A percentile compares a stretch with the other conserved stretches of the same genome.
Evolutionary conservation across 768 basidiomycete species (phyloP).

Genomic region (Collybia sp.): DNA sequence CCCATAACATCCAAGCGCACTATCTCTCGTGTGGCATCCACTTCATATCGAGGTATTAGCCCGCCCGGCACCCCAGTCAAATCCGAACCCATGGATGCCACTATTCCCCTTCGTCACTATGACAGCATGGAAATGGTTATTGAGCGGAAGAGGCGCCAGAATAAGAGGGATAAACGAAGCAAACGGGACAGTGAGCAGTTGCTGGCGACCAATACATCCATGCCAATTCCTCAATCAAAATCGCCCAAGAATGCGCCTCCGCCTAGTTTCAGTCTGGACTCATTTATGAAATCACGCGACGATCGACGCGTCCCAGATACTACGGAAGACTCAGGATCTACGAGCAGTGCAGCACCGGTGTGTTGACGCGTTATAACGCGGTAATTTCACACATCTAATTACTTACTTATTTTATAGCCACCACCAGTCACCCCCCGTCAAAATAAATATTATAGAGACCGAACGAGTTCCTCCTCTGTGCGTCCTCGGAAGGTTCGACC

Average conservation of each 20-base stretch:
- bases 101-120: conserved; percentile 49
- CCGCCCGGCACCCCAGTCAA: conserved; percentile 63
- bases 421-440: conserved; percentile 55
- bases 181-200: conserved; percentile 47
- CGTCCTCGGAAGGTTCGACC: conserved; percentile 11
- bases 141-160: conserved; percentile 65
- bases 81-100: conserved; percentile 48
- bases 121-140: conserved; percentile 77
- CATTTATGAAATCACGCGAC: conserved; percentile 56
- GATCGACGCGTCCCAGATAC: conserved; percentile 30
- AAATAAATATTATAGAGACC: conserved; percentile 58
- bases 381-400: conserved; percentile 6
- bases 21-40: conserved; percentile 39
- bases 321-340: conserved; percentile 24
- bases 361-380: conserved; percentile 30
- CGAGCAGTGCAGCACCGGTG: conserved; percentile 32
- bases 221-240: conserved; percentile 41
- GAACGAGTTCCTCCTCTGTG: conserved; percentile 29
- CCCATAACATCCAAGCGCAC: conserved; percentile 36
- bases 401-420: conserved; percentile 6
- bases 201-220: conserved; percentile 21
- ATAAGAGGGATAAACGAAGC: conserved; percentile 45
- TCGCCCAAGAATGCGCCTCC: conserved; percentile 47
- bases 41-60: conserved; percentile 48
- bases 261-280: conserved; percentile 38